These are phyloP conservation scores for Penicillium desertorum DNA, from an alignment of 495 filamentous ascomycete species.

Conservation along the genomic window DNA sequence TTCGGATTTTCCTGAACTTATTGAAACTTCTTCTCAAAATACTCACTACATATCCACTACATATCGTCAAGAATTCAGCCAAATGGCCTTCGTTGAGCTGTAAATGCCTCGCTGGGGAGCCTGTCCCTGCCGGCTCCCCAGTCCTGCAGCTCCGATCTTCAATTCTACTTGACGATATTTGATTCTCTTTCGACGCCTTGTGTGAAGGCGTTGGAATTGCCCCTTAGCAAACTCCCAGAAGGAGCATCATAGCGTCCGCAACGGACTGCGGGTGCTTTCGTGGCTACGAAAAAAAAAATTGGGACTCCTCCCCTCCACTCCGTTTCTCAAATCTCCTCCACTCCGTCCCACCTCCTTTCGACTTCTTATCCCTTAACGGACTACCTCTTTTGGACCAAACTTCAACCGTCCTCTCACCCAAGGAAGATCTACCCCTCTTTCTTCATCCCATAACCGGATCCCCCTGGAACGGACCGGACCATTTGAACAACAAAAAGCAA, in stretches of 20 bases:
- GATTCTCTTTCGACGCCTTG: slow-evolving; percentile 57
- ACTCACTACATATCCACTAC: slow-evolving; percentile 26
- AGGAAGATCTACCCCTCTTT: slow-evolving; percentile 8
- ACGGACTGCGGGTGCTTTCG: slow-evolving; percentile 45
- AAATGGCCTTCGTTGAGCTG: slow-evolving; percentile 89
- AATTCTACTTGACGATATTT: slow-evolving; percentile 78
- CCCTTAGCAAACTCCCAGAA: slow-evolving; percentile 43
- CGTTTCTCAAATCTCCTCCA: slow-evolving; percentile 18
- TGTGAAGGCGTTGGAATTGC: slow-evolving; percentile 48
- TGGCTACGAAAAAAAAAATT: slow-evolving; percentile 20
- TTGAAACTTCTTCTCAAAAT: slow-evolving; percentile 20
- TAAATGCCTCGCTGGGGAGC: slow-evolving; percentile 81
- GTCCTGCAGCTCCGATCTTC: slow-evolving; percentile 70
- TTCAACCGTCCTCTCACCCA: neutral
- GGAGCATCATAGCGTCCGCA: slow-evolving; percentile 42
- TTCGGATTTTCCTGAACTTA: slow-evolving; percentile 17
- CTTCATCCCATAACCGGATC: slow-evolving; percentile 9
- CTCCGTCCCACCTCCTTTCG: slow-evolving; percentile 15
- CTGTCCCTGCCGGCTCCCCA: slow-evolving; percentile 67
- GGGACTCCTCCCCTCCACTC: slow-evolving; percentile 15
- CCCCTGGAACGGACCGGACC: slow-evolving; percentile 5
- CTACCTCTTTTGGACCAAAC: slow-evolving; percentile 13
- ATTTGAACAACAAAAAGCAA: neutral
- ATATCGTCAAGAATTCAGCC: slow-evolving; percentile 84
- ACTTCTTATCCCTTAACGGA: neutral